A percentile compares a stretch with the other conserved stretches of the same genome.
Evolutionary conservation across 225 moss, liverwort and hornwort genomes (phyloP).

Genomic region (Antitrichia curtipendula): DNA sequence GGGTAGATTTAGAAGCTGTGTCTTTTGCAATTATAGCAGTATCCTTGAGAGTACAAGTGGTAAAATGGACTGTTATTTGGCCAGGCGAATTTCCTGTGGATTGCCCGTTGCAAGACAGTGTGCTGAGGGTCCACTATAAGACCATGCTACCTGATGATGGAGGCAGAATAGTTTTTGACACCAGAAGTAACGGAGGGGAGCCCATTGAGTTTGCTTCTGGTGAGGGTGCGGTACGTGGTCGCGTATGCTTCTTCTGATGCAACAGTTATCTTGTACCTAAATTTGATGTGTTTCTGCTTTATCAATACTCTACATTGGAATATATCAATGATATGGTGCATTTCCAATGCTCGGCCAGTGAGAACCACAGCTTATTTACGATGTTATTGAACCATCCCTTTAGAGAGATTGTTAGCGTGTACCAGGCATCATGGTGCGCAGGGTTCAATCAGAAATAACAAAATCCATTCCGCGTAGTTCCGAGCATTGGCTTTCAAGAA

Average conservation of each 20-base stretch:
- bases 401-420: neutral
- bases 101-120: conserved; percentile 94
- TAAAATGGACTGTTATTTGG: neutral
- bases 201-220: conserved; percentile 83
- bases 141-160: conserved; percentile 66
- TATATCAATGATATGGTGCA: neutral
- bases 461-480: neutral
- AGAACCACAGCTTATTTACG: neutral
- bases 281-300: neutral
- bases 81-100: conserved; percentile 98
- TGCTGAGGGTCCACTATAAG: conserved; percentile 77
- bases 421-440: neutral
- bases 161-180: conserved; percentile 65
- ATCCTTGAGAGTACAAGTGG: neutral
- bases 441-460: neutral
- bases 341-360: neutral
- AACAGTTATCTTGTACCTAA: neutral
- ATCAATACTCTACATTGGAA: neutral
- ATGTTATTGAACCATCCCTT: neutral
- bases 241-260: conserved; percentile 5
- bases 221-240: conserved; percentile 85
- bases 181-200: conserved; percentile 55
- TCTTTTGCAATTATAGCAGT: neutral
- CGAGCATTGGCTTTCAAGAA: neutral
- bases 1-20: neutral